Evolutionary conservation across 1,284 basidiomycete genomes (phyloP).

Genomic region (Ceratorhiza oryzae-sativae): DNA sequence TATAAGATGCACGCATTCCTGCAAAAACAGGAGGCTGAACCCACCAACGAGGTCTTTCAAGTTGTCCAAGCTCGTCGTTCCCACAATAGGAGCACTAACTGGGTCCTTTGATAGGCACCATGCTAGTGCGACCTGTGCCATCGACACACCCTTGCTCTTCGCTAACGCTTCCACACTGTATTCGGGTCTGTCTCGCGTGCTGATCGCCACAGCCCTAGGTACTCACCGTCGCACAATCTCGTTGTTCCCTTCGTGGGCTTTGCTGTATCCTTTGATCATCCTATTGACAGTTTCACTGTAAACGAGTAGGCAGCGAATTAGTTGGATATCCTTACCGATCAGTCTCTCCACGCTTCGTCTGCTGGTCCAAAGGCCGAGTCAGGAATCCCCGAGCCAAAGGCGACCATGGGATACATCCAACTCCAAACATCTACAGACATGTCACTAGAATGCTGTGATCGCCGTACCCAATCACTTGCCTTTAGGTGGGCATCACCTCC

Average conservation of each 20-base stretch:
- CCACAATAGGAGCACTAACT: slow-evolving; percentile 40
- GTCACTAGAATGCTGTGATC: background rate
- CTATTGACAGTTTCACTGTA: background rate
- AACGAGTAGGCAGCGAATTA: background rate
- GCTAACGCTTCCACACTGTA: slow-evolving; percentile 43
- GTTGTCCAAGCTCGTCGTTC: slow-evolving; percentile 40
- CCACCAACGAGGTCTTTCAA: slow-evolving; percentile 37
- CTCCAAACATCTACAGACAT: slow-evolving; percentile 35
- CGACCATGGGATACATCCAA: slow-evolving; percentile 41
- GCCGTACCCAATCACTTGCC: too few relatives aligned
- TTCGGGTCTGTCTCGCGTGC: too few relatives aligned
- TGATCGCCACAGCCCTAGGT: background rate
- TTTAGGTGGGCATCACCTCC: slow-evolving; percentile 48
- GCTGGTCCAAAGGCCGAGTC: slow-evolving; percentile 26
- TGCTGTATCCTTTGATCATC: background rate
- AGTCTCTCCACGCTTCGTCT: slow-evolving; percentile 13
- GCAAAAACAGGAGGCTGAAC: background rate
- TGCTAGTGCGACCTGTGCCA: slow-evolving; percentile 17
- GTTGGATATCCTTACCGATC: slow-evolving; percentile 2
- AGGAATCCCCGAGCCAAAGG: slow-evolving; percentile 39
- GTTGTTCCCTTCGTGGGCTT: slow-evolving; percentile 2
- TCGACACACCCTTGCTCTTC: slow-evolving; percentile 45
- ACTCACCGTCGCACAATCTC: slow-evolving; percentile 24
- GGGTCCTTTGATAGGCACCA: slow-evolving; percentile 36
- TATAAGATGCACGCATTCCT: background rate